Conservation (phyloP, 192 early-diverging fungal genomes). For the Thamnidium elegans region DNA sequence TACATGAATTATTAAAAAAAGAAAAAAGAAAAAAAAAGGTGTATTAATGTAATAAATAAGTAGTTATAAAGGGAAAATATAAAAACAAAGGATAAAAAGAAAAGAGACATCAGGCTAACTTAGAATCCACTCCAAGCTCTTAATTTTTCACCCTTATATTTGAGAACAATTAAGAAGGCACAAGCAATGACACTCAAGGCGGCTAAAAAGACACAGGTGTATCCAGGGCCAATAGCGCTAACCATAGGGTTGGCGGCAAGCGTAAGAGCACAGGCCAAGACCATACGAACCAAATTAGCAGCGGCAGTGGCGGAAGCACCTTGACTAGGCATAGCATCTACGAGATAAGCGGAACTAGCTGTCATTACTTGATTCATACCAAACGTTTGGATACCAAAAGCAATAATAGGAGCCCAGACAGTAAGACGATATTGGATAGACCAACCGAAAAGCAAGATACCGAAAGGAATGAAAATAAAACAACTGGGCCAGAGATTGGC, state of each 20-base stretch:
- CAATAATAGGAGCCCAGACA: slow-evolving; percentile 40
- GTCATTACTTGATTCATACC: slow-evolving; percentile 46
- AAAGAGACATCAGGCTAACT: too few species aligned
- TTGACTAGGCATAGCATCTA: slow-evolving; percentile 45
- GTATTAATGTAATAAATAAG: too few species aligned
- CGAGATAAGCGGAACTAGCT: slow-evolving; percentile 41
- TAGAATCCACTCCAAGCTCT: too few species aligned
- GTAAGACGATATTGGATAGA: slow-evolving; percentile 33
- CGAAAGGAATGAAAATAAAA: slow-evolving; percentile 41
- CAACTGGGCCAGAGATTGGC: slow-evolving; percentile 41
- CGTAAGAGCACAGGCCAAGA: slow-evolving; percentile 41
- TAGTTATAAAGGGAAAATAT: too few species aligned
- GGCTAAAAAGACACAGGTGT: slow-evolving; percentile 25
- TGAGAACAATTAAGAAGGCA: too few species aligned
- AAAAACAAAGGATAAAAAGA: too few species aligned
- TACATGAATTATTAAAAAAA: too few species aligned
- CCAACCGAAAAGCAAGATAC: slow-evolving; percentile 47
- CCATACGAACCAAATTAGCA: slow-evolving; percentile 43
- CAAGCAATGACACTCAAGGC: too few species aligned
- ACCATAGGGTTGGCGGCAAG: slow-evolving; percentile 42
- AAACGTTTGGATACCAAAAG: slow-evolving; percentile 49
- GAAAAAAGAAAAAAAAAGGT: too few species aligned
- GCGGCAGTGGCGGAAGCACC: slow-evolving; percentile 47
- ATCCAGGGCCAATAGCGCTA: slow-evolving; percentile 39
- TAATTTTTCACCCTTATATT: too few species aligned